Evolutionary conservation across 306 rosid genomes (phyloP).

Genomic region (Rubus parviflorus): DNA sequence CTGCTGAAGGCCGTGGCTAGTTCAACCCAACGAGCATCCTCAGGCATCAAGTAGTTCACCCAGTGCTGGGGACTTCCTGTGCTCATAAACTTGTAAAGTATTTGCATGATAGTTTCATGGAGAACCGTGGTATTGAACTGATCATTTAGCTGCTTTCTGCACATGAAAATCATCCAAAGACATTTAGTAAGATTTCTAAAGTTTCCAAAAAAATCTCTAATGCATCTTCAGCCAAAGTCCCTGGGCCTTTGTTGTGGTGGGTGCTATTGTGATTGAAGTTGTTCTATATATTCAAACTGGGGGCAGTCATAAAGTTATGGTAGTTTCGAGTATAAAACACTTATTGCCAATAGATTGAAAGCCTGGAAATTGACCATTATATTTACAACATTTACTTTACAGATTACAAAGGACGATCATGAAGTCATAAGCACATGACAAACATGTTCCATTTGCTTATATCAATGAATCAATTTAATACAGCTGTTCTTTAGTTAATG

Average conservation of each 20-base stretch:
- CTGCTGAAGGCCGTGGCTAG: constrained; percentile 35
- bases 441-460: not conserved
- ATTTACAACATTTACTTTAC: not conserved
- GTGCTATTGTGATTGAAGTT: constrained; percentile 2
- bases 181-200: constrained; percentile 12
- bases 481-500: not conserved
- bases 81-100: constrained; percentile 70
- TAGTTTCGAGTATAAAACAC: not conserved
- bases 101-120: constrained; percentile 56
- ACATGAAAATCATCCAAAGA: constrained; percentile 29
- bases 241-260: not conserved
- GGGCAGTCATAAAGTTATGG: not conserved
- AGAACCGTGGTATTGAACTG: constrained; percentile 56
- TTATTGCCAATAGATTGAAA: not conserved
- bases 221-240: constrained; percentile 11
- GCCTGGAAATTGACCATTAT: not conserved
- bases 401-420: not conserved
- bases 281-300: not conserved
- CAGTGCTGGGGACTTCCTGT: constrained; percentile 67
- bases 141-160: constrained; percentile 80
- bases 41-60: constrained; percentile 81
- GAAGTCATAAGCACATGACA: not conserved
- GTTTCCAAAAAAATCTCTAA: constrained; percentile 14
- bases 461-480: not conserved
- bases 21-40: constrained; percentile 36